phyloP scores from a whole-genome alignment of 441 rosid genomes.

The Geranium incanum region DNA sequence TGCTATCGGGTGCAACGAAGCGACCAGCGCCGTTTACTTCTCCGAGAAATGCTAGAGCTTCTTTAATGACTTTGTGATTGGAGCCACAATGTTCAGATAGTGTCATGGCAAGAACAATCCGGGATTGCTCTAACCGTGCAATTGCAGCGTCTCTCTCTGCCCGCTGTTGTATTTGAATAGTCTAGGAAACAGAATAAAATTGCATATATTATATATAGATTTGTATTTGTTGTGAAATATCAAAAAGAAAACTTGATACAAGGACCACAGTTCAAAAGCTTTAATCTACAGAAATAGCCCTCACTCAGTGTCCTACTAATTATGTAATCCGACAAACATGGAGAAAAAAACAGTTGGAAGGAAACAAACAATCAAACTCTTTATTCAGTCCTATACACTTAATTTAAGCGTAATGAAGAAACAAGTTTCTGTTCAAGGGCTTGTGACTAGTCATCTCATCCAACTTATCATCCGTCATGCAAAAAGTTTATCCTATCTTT shows the following conservation, averaged over 20 bases:
- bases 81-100: constrained; percentile 72
- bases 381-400: no score
- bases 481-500: no score
- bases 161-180: constrained; percentile 65
- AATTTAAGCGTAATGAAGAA: no score
- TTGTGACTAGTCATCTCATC: neutral
- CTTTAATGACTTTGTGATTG: constrained; percentile 71
- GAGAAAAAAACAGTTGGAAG: neutral
- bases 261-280: neutral
- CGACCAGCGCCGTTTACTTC: constrained; percentile 40
- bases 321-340: neutral
- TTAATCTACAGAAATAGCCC: neutral
- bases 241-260: neutral
- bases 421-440: neutral
- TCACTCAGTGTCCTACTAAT: neutral
- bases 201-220: neutral
- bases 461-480: neutral
- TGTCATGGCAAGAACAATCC: constrained; percentile 69
- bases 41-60: constrained; percentile 73
- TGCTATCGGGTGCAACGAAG: constrained; percentile 50
- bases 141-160: constrained; percentile 83
- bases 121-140: constrained; percentile 74
- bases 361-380: no score
- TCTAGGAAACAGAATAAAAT: constrained; percentile 32
- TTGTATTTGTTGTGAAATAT: neutral